Evolutionary conservation across 371 early-diverging fungal genomes (phyloP), one percentile per base, ranked within the genome.

Genomic region (Circinella minor): DNA sequence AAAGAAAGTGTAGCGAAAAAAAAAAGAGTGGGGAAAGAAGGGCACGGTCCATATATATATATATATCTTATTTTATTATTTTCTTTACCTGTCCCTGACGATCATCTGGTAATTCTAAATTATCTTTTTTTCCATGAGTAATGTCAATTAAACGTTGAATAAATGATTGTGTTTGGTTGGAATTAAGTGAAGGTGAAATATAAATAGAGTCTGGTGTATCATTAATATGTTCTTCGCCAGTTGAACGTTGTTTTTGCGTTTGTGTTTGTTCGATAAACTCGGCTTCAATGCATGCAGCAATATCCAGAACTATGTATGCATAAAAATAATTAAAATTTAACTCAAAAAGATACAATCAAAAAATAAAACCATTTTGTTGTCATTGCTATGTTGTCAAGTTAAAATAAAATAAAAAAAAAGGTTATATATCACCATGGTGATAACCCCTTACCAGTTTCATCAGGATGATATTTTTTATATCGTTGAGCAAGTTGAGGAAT

Each of bases 401-500:
- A 27, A 27, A 27, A 27, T 27, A 27, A 27, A 27, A 27, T 27
- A 27, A 27, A 27, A 27, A 27, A 27, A 27, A 27, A 27, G 2
- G 27, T 27, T 1, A 27, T 27, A 27, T 27, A 27, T 27, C 27
- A 27, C 27, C 27, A 27, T 38, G 17, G n/a, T 55, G 20, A 11
- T 61, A 10, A 9, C 6, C 17, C 61, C 39, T 61, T 79, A 90
- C 93, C 91, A 69, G 82, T 71, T 48, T 89, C 93, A 20, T 86
- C 79, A 36, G 89, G 84, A 67, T 87, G 86, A 66, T 88, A 88
- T 65, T 90, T 90, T 55, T 86, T 72, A 66, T 90, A 91, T 38
- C 87, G 81, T 61, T 85, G 80, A 9, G 91, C 89, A 18, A 91
- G 81, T 64, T 89, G 86, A 66, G 87, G 85, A 49, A 91, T 75